These are phyloP conservation scores for Trichocomaceae sp. DNA, from an alignment of 2,329 filamentous ascomycete species.

Conservation along the genomic window DNA sequence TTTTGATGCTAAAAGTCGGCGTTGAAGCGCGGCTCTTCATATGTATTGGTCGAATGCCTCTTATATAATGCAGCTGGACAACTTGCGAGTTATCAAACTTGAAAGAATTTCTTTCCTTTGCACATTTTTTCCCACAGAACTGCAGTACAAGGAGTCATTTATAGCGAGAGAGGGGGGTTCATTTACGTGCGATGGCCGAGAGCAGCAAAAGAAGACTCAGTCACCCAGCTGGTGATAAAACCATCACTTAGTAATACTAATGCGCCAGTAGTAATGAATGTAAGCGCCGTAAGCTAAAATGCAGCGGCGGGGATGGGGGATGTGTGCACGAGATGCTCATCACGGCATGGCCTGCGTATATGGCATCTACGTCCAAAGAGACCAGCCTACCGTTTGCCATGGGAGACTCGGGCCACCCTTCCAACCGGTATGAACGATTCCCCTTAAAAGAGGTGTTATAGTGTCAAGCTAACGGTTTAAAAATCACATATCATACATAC, in stretches of 20 bases:
- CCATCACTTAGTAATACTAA: not conserved
- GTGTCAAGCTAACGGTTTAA: not conserved
- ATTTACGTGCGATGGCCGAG: not conserved
- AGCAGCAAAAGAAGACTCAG: constrained; percentile 6
- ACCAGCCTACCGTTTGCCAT: constrained; percentile 68
- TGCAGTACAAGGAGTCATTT: not conserved
- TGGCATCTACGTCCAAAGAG: constrained; percentile 65
- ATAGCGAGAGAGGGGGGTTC: too few species aligned
- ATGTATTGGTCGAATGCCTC: not conserved
- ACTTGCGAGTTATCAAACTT: not conserved
- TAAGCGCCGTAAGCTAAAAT: constrained; percentile 13
- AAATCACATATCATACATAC: constrained; percentile 49
- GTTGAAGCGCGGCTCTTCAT: too few species aligned
- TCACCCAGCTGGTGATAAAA: not conserved
- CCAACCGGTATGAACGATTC: constrained; percentile 59
- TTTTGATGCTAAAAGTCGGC: not conserved
- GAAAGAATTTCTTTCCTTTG: not conserved
- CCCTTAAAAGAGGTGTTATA: not conserved
- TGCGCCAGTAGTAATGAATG: constrained; percentile 10
- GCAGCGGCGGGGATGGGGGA: constrained; percentile 12
- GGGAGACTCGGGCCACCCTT: constrained; percentile 67
- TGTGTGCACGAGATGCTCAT: constrained; percentile 10
- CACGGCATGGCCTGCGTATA: constrained; percentile 9
- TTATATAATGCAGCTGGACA: not conserved
- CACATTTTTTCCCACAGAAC: not conserved